Conservation (phyloP, 2,329 filamentous ascomycete species). For the Fusarium nisikadoi region DNA sequence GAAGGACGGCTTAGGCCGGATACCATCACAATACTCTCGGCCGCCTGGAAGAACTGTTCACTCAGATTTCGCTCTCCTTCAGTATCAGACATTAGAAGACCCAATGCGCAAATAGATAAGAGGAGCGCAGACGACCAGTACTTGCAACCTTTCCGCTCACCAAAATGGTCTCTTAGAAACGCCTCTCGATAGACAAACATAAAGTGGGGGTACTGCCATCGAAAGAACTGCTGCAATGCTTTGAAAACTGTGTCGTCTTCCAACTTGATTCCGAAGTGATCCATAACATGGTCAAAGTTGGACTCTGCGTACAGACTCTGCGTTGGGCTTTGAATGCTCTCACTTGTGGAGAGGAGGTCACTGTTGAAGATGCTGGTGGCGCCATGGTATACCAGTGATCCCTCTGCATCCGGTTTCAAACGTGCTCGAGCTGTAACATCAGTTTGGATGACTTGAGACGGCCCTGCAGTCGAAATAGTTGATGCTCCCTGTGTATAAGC, state of each 20-base stretch:
- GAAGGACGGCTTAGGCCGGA: not conserved
- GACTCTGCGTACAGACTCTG: not conserved
- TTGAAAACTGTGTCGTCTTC: not conserved
- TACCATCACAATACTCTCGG: conserved; percentile 3
- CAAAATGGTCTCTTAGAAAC: conserved; percentile 9
- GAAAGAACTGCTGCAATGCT: conserved; percentile 5
- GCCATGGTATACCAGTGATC: not conserved
- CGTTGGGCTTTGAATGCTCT: not conserved
- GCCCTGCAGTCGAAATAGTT: not conserved
- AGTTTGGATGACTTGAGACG: not conserved
- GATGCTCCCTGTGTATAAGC: not conserved
- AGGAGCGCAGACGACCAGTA: conserved; percentile 9
- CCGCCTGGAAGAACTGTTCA: not conserved
- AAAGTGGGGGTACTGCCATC: conserved; percentile 10
- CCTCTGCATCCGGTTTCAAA: not conserved
- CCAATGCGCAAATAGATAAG: not conserved
- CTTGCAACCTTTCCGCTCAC: not conserved
- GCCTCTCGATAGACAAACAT: conserved; percentile 7
- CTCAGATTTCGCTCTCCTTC: not conserved
- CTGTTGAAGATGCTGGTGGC: conserved; percentile 4
- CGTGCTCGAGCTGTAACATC: not conserved
- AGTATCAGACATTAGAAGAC: not conserved
- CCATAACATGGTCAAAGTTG: conserved; percentile 2
- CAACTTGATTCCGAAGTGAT: conserved; percentile 8
- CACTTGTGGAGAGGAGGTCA: not conserved